phyloP scores from a whole-genome alignment of 129 eudicot species.

The Pulicaria dysenterica region DNA sequence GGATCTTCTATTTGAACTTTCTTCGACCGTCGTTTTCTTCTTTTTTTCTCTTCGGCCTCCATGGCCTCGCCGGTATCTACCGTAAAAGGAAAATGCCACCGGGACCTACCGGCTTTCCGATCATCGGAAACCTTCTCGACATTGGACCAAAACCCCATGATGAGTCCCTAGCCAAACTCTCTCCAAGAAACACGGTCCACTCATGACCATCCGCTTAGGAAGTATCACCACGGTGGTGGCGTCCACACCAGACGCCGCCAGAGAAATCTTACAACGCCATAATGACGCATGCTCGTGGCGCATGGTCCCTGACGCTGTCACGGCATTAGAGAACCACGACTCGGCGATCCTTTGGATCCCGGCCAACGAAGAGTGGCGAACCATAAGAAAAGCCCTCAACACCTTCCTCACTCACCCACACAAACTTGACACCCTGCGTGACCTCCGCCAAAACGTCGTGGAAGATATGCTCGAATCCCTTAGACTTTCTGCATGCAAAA shows the following conservation, averaged over 20 bases:
- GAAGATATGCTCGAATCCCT: not conserved
- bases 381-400: conserved; percentile 3
- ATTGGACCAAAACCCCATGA: conserved; percentile 9
- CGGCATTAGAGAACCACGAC: not conserved
- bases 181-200: not conserved
- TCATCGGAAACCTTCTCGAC: conserved; percentile 11
- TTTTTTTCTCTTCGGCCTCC: not conserved
- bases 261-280: not conserved
- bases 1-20: not conserved
- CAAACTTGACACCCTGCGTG: conserved; percentile 12
- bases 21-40: not conserved
- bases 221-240: not conserved
- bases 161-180: not conserved
- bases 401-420: conserved; percentile 8
- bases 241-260: not conserved
- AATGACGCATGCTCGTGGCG: not conserved
- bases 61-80: not conserved
- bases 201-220: conserved; percentile 1
- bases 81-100: not conserved
- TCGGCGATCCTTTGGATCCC: not conserved
- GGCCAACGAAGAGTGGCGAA: not conserved
- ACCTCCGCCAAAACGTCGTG: not conserved
- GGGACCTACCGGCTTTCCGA: not conserved
- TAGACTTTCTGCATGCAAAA: not conserved
- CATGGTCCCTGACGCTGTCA: not conserved